A percentile compares a stretch with the other conserved stretches of the same genome.
Conservation (phyloP, 169 alveolate species). For the Eimeria zaria region DNA sequence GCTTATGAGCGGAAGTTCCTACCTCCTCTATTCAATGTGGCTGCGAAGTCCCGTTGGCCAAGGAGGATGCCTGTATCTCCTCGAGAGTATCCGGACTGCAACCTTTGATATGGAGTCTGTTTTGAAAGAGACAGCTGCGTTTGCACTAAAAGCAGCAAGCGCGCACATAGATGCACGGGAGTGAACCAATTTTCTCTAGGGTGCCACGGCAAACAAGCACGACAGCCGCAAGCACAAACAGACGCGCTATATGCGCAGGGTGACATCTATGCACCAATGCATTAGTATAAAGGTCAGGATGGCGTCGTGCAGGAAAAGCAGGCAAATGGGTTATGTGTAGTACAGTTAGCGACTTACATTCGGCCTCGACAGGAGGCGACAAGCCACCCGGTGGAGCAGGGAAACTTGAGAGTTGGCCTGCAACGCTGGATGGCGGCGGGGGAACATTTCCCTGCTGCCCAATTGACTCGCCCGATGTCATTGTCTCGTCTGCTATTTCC, state of each 20-base stretch:
- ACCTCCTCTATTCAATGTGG: slow-evolving; percentile 50
- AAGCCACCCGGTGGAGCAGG: slow-evolving; percentile 68
- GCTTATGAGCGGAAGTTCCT: not conserved
- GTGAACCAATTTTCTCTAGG: not conserved
- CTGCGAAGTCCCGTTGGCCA: slow-evolving; percentile 69
- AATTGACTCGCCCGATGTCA: not conserved
- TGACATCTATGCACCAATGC: not conserved
- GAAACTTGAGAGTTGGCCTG: slow-evolving; percentile 49
- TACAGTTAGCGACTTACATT: slow-evolving; percentile 4
- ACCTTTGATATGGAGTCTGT: slow-evolving; percentile 59
- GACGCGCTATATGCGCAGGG: not conserved
- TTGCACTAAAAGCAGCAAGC: slow-evolving; percentile 25
- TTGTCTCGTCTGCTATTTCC: not conserved
- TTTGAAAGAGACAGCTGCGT: slow-evolving; percentile 58
- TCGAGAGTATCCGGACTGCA: slow-evolving; percentile 17
- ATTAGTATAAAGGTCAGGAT: not conserved
- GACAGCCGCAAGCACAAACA: not conserved
- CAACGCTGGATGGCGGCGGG: slow-evolving; percentile 34
- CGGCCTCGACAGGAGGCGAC: slow-evolving; percentile 57
- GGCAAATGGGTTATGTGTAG: not conserved
- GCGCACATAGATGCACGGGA: not conserved
- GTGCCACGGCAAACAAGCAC: not conserved
- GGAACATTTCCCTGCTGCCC: slow-evolving; percentile 29
- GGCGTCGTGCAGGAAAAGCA: not conserved
- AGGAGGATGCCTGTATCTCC: slow-evolving; percentile 54